phyloP scores from a whole-genome alignment of 305 asterid species.

The Fraxinus ornus region DNA sequence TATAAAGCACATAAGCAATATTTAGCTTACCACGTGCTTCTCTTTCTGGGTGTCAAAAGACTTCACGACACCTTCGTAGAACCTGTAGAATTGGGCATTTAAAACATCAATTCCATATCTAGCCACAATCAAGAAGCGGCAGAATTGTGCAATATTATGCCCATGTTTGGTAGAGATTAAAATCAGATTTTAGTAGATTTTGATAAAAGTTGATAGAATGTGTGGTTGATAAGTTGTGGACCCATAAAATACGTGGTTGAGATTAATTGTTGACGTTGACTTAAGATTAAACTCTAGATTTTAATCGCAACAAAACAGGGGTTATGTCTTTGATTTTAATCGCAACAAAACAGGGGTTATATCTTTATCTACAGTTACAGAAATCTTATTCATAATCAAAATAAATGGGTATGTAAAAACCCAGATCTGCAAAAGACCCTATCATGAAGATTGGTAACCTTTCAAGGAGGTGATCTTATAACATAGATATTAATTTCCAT shows the following conservation, averaged over 20 bases:
- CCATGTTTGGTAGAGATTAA: not conserved
- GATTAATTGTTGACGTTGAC: not conserved
- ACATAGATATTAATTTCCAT: not conserved
- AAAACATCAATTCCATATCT: not conserved
- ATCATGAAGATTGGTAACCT: not conserved
- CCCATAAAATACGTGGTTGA: not conserved
- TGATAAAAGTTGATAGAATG: not conserved
- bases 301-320: not conserved
- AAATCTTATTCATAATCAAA: not conserved
- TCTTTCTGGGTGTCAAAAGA: slow-evolving; percentile 73
- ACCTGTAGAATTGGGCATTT: slow-evolving; percentile 37
- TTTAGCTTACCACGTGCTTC: slow-evolving; percentile 78
- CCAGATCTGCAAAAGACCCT: not conserved
- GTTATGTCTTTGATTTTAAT: no score
- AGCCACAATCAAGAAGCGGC: not conserved
- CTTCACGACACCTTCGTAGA: slow-evolving; percentile 80
- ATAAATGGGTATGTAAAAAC: slow-evolving; percentile 1
- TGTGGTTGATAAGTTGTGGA: not conserved
- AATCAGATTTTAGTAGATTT: not conserved
- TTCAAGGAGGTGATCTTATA: not conserved
- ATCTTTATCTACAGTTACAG: not conserved
- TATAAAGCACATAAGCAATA: slow-evolving; percentile 18
- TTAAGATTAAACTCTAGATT: no score
- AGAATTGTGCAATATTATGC: not conserved
- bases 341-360: not conserved